Percentiles rank a stretch among this genome's conserved stretches.
phyloP scores from a whole-genome alignment of 306 rosid species.

The Trifolium dubium region DNA sequence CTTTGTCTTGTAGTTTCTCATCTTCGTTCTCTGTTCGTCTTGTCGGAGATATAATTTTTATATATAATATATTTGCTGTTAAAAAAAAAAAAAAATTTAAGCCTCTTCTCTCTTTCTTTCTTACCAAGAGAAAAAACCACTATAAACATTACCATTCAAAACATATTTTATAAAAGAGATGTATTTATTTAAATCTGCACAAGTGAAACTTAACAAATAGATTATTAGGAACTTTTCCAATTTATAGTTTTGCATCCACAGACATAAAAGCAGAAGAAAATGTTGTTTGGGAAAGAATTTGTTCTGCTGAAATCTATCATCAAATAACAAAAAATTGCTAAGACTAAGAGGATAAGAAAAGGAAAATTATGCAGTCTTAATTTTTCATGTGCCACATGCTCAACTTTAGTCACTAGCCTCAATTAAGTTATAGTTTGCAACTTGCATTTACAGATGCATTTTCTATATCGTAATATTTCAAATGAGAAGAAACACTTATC shows the following conservation, averaged over 20 bases:
- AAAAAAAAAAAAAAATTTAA: no score
- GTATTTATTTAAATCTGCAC: neutral
- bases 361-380: neutral
- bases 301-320: neutral
- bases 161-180: neutral
- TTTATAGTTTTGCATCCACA: conserved; percentile 1
- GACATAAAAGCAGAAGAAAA: neutral
- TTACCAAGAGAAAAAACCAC: no score
- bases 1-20: no score
- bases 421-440: neutral
- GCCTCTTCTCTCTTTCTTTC: conserved; percentile 4
- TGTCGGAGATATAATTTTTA: no score
- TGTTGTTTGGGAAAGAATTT: neutral
- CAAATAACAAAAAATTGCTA: neutral
- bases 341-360: neutral
- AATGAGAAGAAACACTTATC: conserved; percentile 28
- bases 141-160: conserved; percentile 1
- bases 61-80: no score
- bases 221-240: neutral
- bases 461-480: neutral
- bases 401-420: neutral
- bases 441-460: conserved; percentile 21
- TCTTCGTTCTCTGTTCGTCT: no score
- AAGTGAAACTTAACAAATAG: neutral
- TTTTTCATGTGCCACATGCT: neutral